These are phyloP conservation scores for Bruguiera parviflora DNA, from an alignment of 345 rosid species.

Conservation along the genomic window DNA sequence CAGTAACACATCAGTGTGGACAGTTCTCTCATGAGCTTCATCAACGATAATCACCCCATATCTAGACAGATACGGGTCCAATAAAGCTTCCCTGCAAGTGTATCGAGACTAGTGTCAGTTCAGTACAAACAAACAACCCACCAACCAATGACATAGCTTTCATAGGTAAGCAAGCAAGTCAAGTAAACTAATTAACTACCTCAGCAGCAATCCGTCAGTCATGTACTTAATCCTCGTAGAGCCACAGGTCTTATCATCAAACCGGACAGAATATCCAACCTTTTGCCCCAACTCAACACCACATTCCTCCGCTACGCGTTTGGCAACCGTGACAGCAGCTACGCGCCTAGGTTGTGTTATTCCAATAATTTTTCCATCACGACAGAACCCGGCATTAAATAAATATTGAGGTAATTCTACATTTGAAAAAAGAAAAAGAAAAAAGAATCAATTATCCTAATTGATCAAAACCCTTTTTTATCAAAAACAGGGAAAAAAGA, in stretches of 20 bases:
- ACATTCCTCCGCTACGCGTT: slow-evolving; percentile 85
- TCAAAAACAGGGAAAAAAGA: slow-evolving; percentile 5
- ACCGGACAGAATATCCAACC: slow-evolving; percentile 86
- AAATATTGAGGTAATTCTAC: slow-evolving; percentile 87
- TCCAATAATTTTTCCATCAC: slow-evolving; percentile 66
- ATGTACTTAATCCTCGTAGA: slow-evolving; percentile 78
- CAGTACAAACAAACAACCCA: background rate
- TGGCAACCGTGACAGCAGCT: slow-evolving; percentile 87
- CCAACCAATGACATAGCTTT: background rate
- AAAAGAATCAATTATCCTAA: background rate
- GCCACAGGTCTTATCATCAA: slow-evolving; percentile 67
- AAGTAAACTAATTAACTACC: slow-evolving; percentile 34
- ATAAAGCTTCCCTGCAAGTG: slow-evolving; percentile 65
- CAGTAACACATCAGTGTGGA: slow-evolving; percentile 84
- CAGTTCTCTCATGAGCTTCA: slow-evolving; percentile 97
- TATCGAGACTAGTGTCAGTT: slow-evolving; percentile 19
- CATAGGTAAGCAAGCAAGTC: background rate
- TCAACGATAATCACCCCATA: slow-evolving; percentile 81
- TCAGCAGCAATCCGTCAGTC: slow-evolving; percentile 84
- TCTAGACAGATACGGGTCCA: slow-evolving; percentile 81
- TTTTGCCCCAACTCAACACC: slow-evolving; percentile 67
- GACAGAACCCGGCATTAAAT: slow-evolving; percentile 66
- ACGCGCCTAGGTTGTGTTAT: slow-evolving; percentile 91
- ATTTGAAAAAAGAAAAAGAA: background rate
- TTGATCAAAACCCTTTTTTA: background rate